These are phyloP conservation scores for Pancytospora philotis DNA, from an alignment of 371 early-diverging fungal genomes.

Conservation along the genomic window DNA sequence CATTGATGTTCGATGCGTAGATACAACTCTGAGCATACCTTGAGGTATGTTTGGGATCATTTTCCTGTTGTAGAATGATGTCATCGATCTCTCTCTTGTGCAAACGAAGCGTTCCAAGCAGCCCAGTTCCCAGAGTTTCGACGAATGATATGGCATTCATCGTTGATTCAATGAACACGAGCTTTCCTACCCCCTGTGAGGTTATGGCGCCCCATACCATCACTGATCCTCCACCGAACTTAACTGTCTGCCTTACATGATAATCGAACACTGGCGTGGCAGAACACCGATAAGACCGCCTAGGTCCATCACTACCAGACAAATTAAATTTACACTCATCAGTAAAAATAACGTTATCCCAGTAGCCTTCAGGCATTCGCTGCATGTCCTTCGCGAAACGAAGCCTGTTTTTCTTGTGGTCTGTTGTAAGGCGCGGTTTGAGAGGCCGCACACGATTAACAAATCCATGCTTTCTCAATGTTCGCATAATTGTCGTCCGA, in stretches of 20 bases:
- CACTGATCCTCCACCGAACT: conserved; percentile 3
- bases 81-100: neutral
- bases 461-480: too few relatives aligned
- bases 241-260: neutral
- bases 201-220: conserved; percentile 1
- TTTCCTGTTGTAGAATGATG: neutral
- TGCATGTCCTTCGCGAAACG: too few relatives aligned
- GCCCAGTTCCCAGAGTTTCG: neutral
- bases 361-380: too few relatives aligned
- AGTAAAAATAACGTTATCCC: neutral
- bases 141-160: neutral
- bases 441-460: too few relatives aligned
- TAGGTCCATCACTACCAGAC: neutral
- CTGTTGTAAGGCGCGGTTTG: too few relatives aligned
- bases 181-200: neutral
- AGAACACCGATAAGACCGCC: neutral
- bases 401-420: too few relatives aligned
- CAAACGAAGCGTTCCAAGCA: neutral
- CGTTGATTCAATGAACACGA: neutral
- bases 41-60: conserved; percentile 1
- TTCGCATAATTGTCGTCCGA: too few relatives aligned
- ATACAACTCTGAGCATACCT: neutral
- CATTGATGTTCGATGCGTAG: neutral
- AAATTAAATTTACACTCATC: neutral
- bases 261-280: neutral